Percentiles rank a stretch among this genome's conserved stretches.
Conservation (phyloP, 73 alveolate species). For the Stentor coeruleus region DNA sequence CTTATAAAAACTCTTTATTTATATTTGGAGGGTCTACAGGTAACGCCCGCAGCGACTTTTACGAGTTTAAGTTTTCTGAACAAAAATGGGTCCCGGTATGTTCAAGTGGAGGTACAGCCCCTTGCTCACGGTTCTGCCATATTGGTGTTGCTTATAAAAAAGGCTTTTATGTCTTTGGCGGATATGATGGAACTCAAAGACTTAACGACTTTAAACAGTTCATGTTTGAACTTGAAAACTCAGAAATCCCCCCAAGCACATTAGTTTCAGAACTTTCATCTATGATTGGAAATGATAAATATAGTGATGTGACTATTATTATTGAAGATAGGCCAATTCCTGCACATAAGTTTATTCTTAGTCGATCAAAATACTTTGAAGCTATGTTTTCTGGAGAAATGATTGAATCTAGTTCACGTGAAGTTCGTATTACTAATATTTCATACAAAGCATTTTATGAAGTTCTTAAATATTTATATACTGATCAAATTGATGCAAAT, state of each 20-base stretch:
- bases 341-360: constrained; percentile 51
- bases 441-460: constrained; percentile 37
- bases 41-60: constrained; percentile 59
- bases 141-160: constrained; percentile 59
- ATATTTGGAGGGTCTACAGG: constrained; percentile 77
- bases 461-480: constrained; percentile 46
- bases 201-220: constrained; percentile 75
- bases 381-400: constrained; percentile 43
- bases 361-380: constrained; percentile 56
- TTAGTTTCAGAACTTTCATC: constrained; percentile 33
- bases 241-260: constrained; percentile 60
- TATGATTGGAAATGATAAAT: constrained; percentile 21
- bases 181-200: constrained; percentile 81
- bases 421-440: constrained; percentile 45
- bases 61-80: constrained; percentile 58
- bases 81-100: constrained; percentile 69
- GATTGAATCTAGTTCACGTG: constrained; percentile 38
- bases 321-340: constrained; percentile 57
- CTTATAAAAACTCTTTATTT: constrained; percentile 49
- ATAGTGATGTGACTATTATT: constrained; percentile 63
- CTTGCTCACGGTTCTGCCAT: constrained; percentile 65
- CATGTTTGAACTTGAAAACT: constrained; percentile 37
- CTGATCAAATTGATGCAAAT: constrained; percentile 54
- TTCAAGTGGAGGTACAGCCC: constrained; percentile 57
- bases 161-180: constrained; percentile 76